Percentiles rank a stretch among this genome's conserved stretches.
Conservation (phyloP, 148 eudicot genomes). For the Heliamphora exappendiculata region DNA sequence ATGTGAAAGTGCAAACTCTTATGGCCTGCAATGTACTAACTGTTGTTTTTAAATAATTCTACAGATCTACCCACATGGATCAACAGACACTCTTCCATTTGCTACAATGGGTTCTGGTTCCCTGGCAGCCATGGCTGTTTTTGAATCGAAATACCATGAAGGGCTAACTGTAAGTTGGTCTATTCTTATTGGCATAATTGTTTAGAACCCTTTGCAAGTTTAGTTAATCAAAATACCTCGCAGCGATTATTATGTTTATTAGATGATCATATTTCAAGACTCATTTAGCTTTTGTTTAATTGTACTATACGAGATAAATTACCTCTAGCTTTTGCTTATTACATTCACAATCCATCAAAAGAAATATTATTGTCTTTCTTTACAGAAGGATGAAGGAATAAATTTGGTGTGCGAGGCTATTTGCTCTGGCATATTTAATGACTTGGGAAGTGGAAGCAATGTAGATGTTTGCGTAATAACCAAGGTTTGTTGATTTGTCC, state of each 20-base stretch:
- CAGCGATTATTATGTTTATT: background rate
- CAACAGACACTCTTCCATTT: slow-evolving; percentile 82
- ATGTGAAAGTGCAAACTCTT: background rate
- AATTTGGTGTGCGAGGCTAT: slow-evolving; percentile 72
- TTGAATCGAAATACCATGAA: slow-evolving; percentile 77
- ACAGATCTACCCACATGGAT: slow-evolving; percentile 95
- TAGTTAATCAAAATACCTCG: no score
- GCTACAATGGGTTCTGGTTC: slow-evolving; percentile 97
- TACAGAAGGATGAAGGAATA: slow-evolving; percentile 84
- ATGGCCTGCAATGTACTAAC: background rate
- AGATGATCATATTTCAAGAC: background rate
- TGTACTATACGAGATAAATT: no score
- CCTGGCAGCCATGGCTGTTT: slow-evolving; percentile 81
- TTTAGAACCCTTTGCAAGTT: background rate
- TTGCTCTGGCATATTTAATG: slow-evolving; percentile 83
- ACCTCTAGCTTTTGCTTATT: no score
- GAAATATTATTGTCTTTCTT: no score
- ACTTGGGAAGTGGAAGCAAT: slow-evolving; percentile 96
- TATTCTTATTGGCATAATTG: background rate
- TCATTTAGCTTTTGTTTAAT: background rate
- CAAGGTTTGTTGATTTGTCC: slow-evolving; percentile 41
- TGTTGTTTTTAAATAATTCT: slow-evolving; percentile 6
- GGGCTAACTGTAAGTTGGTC: slow-evolving; percentile 68
- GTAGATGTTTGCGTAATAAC: slow-evolving; percentile 86
- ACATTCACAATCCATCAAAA: background rate